These are phyloP conservation scores for Chrysanthemum lavandulifolium DNA, from an alignment of 129 eudicot species.

Conservation along the genomic window DNA sequence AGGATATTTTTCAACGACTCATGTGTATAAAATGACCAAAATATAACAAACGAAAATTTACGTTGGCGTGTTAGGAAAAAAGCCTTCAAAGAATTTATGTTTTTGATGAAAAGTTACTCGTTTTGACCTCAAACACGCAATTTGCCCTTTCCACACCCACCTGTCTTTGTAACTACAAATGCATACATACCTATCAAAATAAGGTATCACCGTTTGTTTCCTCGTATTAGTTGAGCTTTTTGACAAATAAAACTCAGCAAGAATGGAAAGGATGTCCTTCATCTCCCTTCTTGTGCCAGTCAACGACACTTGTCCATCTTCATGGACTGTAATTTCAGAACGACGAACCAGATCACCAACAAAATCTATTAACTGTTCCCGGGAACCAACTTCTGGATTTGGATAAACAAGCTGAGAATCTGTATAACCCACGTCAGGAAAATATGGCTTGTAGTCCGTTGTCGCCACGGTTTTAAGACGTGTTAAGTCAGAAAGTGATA, in stretches of 20 bases:
- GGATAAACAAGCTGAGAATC: constrained; percentile 48
- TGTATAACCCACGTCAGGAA: constrained; percentile 21
- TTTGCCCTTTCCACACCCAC: too few species aligned
- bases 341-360: constrained; percentile 40
- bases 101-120: too few species aligned
- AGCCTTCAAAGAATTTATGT: too few species aligned
- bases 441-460: constrained; percentile 24
- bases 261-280: constrained; percentile 59
- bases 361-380: constrained; percentile 37
- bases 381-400: constrained; percentile 30
- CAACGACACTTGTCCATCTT: constrained; percentile 32
- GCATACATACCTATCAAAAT: constrained; percentile 55
- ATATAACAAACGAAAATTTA: too few species aligned
- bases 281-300: constrained; percentile 37
- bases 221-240: constrained; percentile 47
- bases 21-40: too few species aligned
- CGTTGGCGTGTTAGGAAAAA: too few species aligned
- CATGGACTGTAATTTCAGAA: constrained; percentile 32
- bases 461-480: constrained; percentile 38
- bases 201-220: constrained; percentile 63
- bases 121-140: too few species aligned
- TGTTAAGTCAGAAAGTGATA: constrained; percentile 41
- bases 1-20: too few species aligned
- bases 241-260: constrained; percentile 48
- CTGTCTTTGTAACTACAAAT: too few species aligned